phyloP scores from a whole-genome alignment of 768 basidiomycete genomes.

The Polyporus arcularius region DNA sequence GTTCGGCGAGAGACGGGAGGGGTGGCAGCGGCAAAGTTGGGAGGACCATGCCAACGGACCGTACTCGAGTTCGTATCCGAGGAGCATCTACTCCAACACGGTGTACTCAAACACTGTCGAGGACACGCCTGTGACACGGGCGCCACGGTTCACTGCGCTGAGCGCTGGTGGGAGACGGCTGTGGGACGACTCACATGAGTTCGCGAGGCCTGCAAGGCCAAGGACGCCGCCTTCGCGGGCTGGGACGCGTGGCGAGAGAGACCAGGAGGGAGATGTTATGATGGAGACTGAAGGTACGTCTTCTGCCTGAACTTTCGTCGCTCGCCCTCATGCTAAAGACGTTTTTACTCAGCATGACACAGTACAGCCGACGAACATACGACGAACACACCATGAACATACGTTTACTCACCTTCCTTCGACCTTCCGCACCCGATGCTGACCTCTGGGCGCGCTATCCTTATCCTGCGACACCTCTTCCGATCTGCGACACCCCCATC shows the following conservation, averaged over 20 bases:
- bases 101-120: conserved; percentile 39
- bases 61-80: conserved; percentile 17
- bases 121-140: conserved; percentile 54
- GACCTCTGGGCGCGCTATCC: neutral
- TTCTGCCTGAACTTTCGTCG: neutral
- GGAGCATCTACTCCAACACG: conserved; percentile 22
- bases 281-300: conserved; percentile 5
- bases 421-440: neutral
- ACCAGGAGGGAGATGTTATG: neutral
- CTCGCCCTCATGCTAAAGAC: neutral
- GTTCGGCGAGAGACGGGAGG: neutral
- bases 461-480: conserved; percentile 2
- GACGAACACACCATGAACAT: neutral
- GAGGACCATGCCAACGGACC: conserved; percentile 18
- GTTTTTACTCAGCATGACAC: neutral
- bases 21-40: conserved; percentile 4
- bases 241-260: neutral
- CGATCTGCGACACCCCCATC: neutral
- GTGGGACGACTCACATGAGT: conserved; percentile 16
- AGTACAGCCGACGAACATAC: neutral
- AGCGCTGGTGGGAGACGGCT: conserved; percentile 12
- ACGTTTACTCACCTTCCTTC: neutral
- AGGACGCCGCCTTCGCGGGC: neutral
- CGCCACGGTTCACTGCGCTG: conserved; percentile 27
- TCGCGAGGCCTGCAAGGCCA: conserved; percentile 12